Percentiles rank a stretch among this genome's conserved stretches.
Conservation (phyloP, 768 basidiomycete genomes). For the Lactarius pseudohatsudake region DNA sequence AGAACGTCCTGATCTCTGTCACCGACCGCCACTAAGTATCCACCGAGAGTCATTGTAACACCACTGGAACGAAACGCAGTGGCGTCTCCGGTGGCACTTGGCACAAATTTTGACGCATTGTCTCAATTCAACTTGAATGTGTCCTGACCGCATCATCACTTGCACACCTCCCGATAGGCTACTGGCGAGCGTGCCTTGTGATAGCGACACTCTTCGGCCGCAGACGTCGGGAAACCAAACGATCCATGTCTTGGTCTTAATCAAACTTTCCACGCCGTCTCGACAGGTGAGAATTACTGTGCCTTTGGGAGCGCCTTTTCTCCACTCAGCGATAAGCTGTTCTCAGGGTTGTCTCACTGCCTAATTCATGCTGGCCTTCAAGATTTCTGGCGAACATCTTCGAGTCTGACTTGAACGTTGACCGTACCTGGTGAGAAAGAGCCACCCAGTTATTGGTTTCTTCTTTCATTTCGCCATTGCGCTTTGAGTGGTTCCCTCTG, state of each 20-base stretch:
- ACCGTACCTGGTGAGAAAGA: not conserved
- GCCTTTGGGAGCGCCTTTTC: constrained; percentile 8
- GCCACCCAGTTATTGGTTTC: not conserved
- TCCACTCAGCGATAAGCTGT: not conserved
- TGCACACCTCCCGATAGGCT: not conserved
- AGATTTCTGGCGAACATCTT: not conserved
- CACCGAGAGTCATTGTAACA: not conserved
- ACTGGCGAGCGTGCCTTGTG: not conserved
- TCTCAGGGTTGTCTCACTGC: not conserved
- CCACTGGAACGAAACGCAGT: not conserved
- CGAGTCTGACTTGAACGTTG: not conserved
- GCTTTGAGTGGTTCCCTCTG: not conserved
- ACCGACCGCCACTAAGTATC: not conserved
- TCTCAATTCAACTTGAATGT: too few relatives aligned
- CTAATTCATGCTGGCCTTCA: not conserved
- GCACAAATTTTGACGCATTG: not conserved
- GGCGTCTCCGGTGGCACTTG: not conserved
- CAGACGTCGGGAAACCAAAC: constrained; percentile 1
- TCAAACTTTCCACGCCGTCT: not conserved
- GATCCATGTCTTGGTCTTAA: not conserved
- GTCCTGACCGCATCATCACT: not conserved
- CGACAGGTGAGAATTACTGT: constrained; percentile 1
- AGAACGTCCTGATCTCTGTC: not conserved
- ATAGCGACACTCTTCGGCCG: constrained; percentile 6
- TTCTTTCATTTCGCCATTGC: not conserved